Percentiles rank a stretch among this genome's conserved stretches.
Conservation (phyloP, 2,329 filamentous ascomycete genomes). For the Diplodia scrobiculata region DNA sequence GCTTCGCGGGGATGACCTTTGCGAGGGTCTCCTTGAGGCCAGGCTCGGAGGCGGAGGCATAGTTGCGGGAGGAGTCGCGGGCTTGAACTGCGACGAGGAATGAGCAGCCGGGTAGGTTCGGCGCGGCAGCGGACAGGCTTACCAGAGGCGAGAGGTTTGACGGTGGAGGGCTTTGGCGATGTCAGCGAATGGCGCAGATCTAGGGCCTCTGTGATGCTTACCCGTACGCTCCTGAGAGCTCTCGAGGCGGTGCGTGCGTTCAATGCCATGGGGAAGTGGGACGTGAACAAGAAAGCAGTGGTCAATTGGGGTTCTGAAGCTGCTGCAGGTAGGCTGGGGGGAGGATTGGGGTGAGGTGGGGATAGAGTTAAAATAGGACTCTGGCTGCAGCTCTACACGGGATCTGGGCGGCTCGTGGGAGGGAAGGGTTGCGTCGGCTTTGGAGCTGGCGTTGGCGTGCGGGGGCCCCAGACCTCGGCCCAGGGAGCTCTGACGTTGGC, state of each 20-base stretch:
- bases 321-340: not conserved
- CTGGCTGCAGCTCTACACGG: slow-evolving; percentile 6
- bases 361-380: not conserved
- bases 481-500: slow-evolving; percentile 22
- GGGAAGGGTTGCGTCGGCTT: slow-evolving; percentile 16
- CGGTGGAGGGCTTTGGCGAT: slow-evolving; percentile 37
- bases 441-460: slow-evolving; percentile 33
- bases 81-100: slow-evolving; percentile 40
- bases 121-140: slow-evolving; percentile 33
- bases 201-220: slow-evolving; percentile 45
- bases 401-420: not conserved
- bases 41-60: slow-evolving; percentile 76
- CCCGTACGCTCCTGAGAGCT: slow-evolving; percentile 66
- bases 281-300: not conserved
- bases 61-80: slow-evolving; percentile 53
- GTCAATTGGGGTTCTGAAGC: not conserved
- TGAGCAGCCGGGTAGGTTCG: slow-evolving; percentile 27
- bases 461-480: slow-evolving; percentile 27
- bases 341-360: not conserved
- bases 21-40: slow-evolving; percentile 87
- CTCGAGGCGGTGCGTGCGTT: slow-evolving; percentile 63
- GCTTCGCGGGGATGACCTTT: slow-evolving; percentile 84
- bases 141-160: slow-evolving; percentile 43
- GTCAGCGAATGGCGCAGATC: slow-evolving; percentile 31
- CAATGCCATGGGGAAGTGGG: slow-evolving; percentile 59